Conservation (phyloP, 768 basidiomycete genomes). For the Chalciporus chontae region DNA sequence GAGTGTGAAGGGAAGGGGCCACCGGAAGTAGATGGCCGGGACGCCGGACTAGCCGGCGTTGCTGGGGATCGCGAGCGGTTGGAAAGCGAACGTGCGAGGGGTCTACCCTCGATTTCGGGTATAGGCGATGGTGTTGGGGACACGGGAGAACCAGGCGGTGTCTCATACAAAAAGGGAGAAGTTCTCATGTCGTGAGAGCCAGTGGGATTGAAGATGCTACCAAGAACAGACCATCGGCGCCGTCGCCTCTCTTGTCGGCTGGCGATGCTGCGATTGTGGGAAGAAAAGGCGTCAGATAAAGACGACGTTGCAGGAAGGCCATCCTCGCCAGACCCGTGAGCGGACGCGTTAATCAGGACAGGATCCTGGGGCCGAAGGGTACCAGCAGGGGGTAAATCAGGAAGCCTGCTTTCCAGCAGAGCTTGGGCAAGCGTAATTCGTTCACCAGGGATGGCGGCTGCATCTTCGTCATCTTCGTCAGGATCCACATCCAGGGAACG, state of each 20-base stretch:
- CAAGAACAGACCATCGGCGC: constrained; percentile 72
- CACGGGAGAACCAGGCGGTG: constrained; percentile 16
- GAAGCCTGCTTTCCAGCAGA: constrained; percentile 74
- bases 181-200: constrained; percentile 24
- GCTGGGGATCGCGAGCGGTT: constrained; percentile 13
- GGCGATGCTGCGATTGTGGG: constrained; percentile 28
- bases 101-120: constrained; percentile 14
- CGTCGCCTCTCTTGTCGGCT: constrained; percentile 42
- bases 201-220: constrained; percentile 39
- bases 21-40: constrained; percentile 36
- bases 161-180: constrained; percentile 24
- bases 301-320: constrained; percentile 33
- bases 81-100: constrained; percentile 28
- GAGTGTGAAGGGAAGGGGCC: constrained; percentile 24
- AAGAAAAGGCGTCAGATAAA: constrained; percentile 41
- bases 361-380: constrained; percentile 63
- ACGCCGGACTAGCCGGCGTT: constrained; percentile 9
- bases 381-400: constrained; percentile 69
- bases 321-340: constrained; percentile 39
- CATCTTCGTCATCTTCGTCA: constrained; percentile 59
- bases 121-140: constrained; percentile 18
- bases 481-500: constrained; percentile 39
- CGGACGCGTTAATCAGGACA: constrained; percentile 53
- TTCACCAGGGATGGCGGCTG: constrained; percentile 41
- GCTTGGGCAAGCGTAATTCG: constrained; percentile 71